These are phyloP conservation scores for Clonostachys byssicola DNA, from an alignment of 2,329 filamentous ascomycete genomes.

Conservation along the genomic window DNA sequence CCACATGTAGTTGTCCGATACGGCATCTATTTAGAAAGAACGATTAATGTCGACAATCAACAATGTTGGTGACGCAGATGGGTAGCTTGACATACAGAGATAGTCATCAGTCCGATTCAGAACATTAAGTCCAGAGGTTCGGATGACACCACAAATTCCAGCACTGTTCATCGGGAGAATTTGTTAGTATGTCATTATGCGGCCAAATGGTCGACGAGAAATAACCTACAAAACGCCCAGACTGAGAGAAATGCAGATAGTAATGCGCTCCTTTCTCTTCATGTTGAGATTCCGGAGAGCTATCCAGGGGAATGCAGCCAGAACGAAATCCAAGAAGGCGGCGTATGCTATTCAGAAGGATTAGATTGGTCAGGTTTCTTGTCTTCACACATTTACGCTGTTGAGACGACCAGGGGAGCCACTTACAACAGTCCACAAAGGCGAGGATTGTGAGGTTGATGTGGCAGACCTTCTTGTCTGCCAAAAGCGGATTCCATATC, in stretches of 20 bases:
- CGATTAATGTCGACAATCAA: neutral
- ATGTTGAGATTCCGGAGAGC: neutral
- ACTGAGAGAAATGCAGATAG: constrained; percentile 1
- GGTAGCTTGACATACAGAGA: neutral
- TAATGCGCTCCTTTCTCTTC: constrained; percentile 1
- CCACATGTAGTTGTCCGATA: neutral
- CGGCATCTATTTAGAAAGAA: neutral
- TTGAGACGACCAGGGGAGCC: neutral
- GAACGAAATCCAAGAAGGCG: neutral
- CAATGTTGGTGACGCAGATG: too few relatives aligned
- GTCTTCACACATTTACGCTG: neutral
- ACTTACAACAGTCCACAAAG: constrained; percentile 1
- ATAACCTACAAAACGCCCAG: neutral
- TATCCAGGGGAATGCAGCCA: neutral
- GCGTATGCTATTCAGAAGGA: neutral
- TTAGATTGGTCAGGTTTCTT: neutral
- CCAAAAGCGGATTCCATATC: neutral
- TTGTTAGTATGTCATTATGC: neutral
- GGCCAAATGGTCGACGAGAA: neutral
- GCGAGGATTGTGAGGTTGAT: neutral
- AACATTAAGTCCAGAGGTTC: neutral
- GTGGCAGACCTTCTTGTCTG: neutral
- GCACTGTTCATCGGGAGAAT: neutral
- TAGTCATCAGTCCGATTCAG: neutral
- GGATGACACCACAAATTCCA: constrained; percentile 1